A percentile compares a stretch with the other conserved stretches of the same genome.
Conservation (phyloP, 371 early-diverging fungal species). For the Rhizomucor pusillus region DNA sequence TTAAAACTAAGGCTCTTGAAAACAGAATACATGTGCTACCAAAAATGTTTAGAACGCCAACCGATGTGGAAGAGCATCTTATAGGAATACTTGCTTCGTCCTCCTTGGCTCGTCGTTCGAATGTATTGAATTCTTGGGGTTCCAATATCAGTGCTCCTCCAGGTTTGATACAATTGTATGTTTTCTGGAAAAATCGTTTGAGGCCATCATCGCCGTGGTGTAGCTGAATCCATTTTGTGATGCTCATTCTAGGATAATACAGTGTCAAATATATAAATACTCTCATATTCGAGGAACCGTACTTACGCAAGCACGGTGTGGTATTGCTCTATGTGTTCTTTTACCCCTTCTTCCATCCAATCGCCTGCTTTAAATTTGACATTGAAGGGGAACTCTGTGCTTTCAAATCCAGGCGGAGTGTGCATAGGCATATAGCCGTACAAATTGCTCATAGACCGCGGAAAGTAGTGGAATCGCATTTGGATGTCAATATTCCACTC, state of each 20-base stretch:
- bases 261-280: neutral
- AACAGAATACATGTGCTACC: conserved; percentile 15
- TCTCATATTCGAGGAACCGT: neutral
- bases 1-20: conserved; percentile 25
- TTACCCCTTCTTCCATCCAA: conserved; percentile 29
- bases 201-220: conserved; percentile 76
- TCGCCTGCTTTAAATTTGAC: conserved; percentile 48
- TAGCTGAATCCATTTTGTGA: conserved; percentile 87
- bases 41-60: neutral
- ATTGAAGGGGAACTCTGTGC: conserved; percentile 60
- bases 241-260: conserved; percentile 39
- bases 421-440: conserved; percentile 49
- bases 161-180: conserved; percentile 48
- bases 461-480: conserved; percentile 56
- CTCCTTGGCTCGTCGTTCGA: conserved; percentile 45
- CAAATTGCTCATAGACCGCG: conserved; percentile 51
- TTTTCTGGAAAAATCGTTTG: conserved; percentile 65
- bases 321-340: conserved; percentile 23
- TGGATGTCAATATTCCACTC: conserved; percentile 17
- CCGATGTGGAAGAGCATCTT: neutral
- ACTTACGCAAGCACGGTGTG: conserved; percentile 54
- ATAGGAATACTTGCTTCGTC: conserved; percentile 16
- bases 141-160: conserved; percentile 77
- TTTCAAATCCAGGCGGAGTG: conserved; percentile 18
- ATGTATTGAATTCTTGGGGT: conserved; percentile 62